These are phyloP conservation scores for Shiraia bambusicola DNA, from an alignment of 2,329 filamentous ascomycete genomes.

Conservation along the genomic window DNA sequence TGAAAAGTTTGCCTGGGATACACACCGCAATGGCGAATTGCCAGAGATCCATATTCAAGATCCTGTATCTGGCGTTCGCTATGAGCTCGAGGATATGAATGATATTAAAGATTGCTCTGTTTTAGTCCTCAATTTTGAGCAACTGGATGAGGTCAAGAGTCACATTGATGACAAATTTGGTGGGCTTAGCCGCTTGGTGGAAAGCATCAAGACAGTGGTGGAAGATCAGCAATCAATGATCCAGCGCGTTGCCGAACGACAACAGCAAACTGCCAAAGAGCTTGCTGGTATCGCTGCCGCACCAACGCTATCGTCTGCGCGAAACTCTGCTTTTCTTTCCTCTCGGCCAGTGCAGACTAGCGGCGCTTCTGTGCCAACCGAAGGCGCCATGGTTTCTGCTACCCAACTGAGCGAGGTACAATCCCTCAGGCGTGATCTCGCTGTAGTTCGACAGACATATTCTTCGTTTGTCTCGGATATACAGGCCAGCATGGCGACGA, in stretches of 20 bases:
- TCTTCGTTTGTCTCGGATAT: slow-evolving; percentile 88
- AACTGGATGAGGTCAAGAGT: slow-evolving; percentile 90
- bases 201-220: slow-evolving; percentile 79
- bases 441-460: slow-evolving; percentile 89
- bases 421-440: slow-evolving; percentile 80
- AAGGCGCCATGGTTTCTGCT: slow-evolving; percentile 46
- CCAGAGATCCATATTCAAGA: slow-evolving; percentile 99
- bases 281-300: slow-evolving; percentile 67
- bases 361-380: slow-evolving; percentile 9
- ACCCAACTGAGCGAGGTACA: slow-evolving; percentile 77
- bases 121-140: slow-evolving; percentile 90
- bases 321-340: slow-evolving; percentile 38
- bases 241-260: slow-evolving; percentile 83
- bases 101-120: slow-evolving; percentile 96
- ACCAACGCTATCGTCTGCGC: slow-evolving; percentile 36
- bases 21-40: slow-evolving; percentile 89
- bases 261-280: slow-evolving; percentile 86
- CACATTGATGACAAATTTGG: slow-evolving; percentile 93
- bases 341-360: slow-evolving; percentile 29
- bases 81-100: slow-evolving; percentile 88
- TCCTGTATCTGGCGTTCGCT: slow-evolving; percentile 89
- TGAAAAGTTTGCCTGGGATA: slow-evolving; percentile 99
- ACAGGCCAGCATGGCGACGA: slow-evolving; percentile 78
- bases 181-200: slow-evolving; percentile 77
- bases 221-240: slow-evolving; percentile 80